Percentiles rank a stretch among this genome's conserved stretches.
phyloP scores from a whole-genome alignment of 345 rosid species.

The Geranium rotundifolium region DNA sequence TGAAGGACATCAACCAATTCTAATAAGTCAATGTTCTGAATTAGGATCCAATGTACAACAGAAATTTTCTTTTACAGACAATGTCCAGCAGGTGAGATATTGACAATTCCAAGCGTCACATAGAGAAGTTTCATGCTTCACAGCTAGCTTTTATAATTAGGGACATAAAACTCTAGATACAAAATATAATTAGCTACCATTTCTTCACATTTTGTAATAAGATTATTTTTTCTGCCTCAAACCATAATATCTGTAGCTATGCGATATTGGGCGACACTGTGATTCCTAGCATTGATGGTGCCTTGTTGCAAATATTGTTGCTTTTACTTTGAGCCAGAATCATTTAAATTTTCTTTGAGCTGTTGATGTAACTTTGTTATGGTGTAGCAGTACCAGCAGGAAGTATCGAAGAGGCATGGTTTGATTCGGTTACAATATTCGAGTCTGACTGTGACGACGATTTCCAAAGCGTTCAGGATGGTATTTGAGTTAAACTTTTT shows the following conservation, averaged over 20 bases:
- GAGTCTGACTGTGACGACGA: conserved; percentile 90
- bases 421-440: conserved; percentile 50
- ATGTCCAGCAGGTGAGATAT: no score
- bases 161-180: no score
- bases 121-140: no score
- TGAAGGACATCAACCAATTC: neutral
- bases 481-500: conserved; percentile 16
- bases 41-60: no score
- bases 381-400: conserved; percentile 23
- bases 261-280: no score
- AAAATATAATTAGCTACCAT: no score
- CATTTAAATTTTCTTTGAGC: neutral
- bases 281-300: neutral
- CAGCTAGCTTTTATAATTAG: no score
- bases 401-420: conserved; percentile 59
- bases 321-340: neutral
- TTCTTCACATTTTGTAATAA: no score
- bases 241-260: no score
- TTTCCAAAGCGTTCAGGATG: conserved; percentile 71
- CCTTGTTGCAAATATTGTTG: neutral
- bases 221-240: no score
- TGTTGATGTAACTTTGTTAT: conserved; percentile 6
- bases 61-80: no score
- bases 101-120: no score
- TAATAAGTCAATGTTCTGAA: neutral